Percentiles rank a stretch among this genome's conserved stretches.
Evolutionary conservation across 2,329 filamentous ascomycete genomes (phyloP).

Genomic region (Tolypocladium paradoxum): DNA sequence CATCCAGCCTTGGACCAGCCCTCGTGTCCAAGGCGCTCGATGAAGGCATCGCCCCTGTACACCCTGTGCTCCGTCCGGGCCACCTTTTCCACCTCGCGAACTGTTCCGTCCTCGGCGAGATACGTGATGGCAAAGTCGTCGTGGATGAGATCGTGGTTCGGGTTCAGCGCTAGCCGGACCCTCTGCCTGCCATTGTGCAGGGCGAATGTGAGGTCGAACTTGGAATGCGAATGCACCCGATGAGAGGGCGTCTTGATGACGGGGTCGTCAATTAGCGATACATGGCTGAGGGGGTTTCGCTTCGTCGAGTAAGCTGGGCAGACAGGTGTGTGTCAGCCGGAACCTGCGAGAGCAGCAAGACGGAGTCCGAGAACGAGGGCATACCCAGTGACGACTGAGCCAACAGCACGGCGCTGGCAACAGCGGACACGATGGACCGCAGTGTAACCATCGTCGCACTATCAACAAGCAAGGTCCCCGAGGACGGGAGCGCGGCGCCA

Average conservation of each 20-base stretch:
- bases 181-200: conserved; percentile 56
- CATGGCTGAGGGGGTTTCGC: conserved; percentile 65
- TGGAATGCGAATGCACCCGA: conserved; percentile 67
- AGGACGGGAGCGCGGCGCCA: conserved; percentile 1
- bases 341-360: not conserved
- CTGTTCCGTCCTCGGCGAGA: conserved; percentile 58
- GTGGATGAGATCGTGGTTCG: conserved; percentile 82
- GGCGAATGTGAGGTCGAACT: conserved; percentile 77
- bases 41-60: conserved; percentile 70
- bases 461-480: conserved; percentile 2
- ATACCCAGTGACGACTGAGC: conserved; percentile 12
- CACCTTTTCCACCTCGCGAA: conserved; percentile 57
- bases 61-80: conserved; percentile 67
- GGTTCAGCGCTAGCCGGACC: conserved; percentile 71
- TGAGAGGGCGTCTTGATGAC: conserved; percentile 69
- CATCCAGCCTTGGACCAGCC: conserved; percentile 77
- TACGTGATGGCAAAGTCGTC: conserved; percentile 66
- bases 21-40: conserved; percentile 45
- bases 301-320: conserved; percentile 55
- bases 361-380: conserved; percentile 6
- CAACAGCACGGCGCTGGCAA: conserved; percentile 12
- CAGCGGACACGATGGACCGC: conserved; percentile 12
- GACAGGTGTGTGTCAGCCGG: conserved; percentile 12
- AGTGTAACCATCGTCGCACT: conserved; percentile 14
- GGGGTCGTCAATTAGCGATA: conserved; percentile 64